Base-by-base conservation (phyloP, 2,329 filamentous ascomycete genomes). In the Neurospora sp. region DNA sequence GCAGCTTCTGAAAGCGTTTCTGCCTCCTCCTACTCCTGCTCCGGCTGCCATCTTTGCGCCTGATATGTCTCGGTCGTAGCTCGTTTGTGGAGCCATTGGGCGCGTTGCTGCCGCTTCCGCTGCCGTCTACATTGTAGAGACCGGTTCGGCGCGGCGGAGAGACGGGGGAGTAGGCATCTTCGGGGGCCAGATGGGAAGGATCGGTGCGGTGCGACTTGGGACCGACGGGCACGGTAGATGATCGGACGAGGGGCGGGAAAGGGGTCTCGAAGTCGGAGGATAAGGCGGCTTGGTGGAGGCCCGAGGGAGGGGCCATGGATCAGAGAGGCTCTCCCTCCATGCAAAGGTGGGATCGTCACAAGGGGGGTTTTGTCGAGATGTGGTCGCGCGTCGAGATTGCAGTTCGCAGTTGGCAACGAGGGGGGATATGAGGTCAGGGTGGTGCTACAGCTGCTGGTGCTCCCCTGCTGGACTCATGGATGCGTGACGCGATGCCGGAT, bases 1-100 rank as follows among this genome's bases (percentile, higher is more conserved):
- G 86, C 74, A 99, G 82, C 83, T 98, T 98, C 85, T 96, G 97
- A 92, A 95, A 98, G 11, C 88, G 88, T 67, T 88, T 87, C 77
- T 90, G 92, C 73, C 90, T 85, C 75, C 88, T 85, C 62, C 77
- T 76, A 66, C 91, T 85, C 74, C 89, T 92, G 67, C 88, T 83
- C 74, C 88, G 91, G 19, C 88, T 77, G 74, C 84, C 84, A 38
- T 85, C 82, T 70, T 83, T 81, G 67, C 83, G 82, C 74, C 82
- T 84, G 74, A 79, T 72, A 66, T 81, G 82, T 66, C 79, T 75
- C 40, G 78, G 74, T 11, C 78, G 78, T 46, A 77, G 72, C 70
- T 78, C 83, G 76, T 73, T 81, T 73, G 72, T 77, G 17, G 75
- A 75, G 66, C 74, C 78, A 74, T 74, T 73, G 23, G 46, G 12